phyloP scores from a whole-genome alignment of 2,329 filamentous ascomycete genomes.

The Clonostachys solani region DNA sequence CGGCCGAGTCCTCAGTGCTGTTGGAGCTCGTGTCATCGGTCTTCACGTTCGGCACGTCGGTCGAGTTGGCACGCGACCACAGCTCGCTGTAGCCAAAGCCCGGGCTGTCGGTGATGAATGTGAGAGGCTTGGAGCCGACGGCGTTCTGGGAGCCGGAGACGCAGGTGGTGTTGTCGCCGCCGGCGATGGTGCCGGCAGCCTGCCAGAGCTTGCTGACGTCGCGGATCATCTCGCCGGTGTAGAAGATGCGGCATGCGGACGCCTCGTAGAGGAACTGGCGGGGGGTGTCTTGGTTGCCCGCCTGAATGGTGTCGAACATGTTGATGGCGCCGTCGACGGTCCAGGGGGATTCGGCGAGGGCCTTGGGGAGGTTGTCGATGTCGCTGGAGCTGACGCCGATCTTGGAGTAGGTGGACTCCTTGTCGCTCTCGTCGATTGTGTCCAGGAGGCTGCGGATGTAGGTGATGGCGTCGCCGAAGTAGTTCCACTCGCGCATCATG shows the following conservation, averaged over 20 bases:
- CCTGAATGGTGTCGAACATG: conserved; percentile 29
- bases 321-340: conserved; percentile 19
- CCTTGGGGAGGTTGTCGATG: conserved; percentile 4
- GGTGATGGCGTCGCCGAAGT: background rate
- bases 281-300: conserved; percentile 2
- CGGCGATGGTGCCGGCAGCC: background rate
- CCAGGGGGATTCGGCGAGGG: background rate
- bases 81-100: background rate
- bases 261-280: conserved; percentile 1
- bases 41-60: background rate
- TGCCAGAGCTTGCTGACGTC: background rate
- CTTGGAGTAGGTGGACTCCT: background rate
- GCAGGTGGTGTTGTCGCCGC: background rate
- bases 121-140: background rate
- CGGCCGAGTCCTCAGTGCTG: too few relatives aligned
- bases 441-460: background rate
- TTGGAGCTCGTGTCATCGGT: too few relatives aligned
- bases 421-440: background rate
- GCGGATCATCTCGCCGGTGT: background rate
- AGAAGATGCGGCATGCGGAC: conserved; percentile 1
- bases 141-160: background rate
- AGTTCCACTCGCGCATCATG: conserved; percentile 16
- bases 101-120: background rate
- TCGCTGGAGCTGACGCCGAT: background rate
- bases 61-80: background rate